Conservation (phyloP, 179 eudicot species). For the Patellifolia procumbens region DNA sequence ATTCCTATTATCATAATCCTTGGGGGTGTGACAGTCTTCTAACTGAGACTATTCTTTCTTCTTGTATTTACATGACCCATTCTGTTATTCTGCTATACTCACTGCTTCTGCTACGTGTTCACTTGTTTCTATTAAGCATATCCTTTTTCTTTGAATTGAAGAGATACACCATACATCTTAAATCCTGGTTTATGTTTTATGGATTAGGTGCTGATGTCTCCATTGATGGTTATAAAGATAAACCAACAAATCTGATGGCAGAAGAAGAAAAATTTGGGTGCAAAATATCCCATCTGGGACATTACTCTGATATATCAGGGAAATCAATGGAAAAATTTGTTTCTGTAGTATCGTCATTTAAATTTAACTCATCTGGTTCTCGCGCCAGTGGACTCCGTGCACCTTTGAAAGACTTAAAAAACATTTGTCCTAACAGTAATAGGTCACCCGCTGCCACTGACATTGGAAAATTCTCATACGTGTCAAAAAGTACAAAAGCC, state of each 20-base stretch:
- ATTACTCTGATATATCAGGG: conserved; percentile 85
- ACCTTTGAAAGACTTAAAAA: conserved; percentile 71
- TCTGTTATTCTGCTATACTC: not conserved
- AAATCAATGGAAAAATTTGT: conserved; percentile 82
- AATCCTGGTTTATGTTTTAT: not conserved
- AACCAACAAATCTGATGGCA: conserved; percentile 23
- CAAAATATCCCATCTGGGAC: conserved; percentile 76
- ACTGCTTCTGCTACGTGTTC: not conserved
- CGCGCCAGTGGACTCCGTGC: conserved; percentile 99
- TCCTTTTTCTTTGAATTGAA: not conserved
- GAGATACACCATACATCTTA: not conserved
- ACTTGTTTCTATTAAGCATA: not conserved
- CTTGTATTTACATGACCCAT: not conserved
- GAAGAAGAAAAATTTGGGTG: conserved; percentile 72
- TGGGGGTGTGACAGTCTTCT: not conserved
- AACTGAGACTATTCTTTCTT: not conserved
- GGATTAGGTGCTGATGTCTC: conserved; percentile 41
- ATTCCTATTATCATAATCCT: not conserved
- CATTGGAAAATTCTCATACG: conserved; percentile 33
- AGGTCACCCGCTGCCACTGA: conserved; percentile 27
- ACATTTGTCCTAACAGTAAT: conserved; percentile 43
- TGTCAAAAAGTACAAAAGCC: conserved; percentile 21
- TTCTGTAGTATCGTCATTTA: conserved; percentile 74
- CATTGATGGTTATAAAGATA: conserved; percentile 32
- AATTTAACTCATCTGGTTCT: conserved; percentile 69